Base-by-base conservation (phyloP, 345 rosid genomes). In the Atalantia buxifolia region DNA sequence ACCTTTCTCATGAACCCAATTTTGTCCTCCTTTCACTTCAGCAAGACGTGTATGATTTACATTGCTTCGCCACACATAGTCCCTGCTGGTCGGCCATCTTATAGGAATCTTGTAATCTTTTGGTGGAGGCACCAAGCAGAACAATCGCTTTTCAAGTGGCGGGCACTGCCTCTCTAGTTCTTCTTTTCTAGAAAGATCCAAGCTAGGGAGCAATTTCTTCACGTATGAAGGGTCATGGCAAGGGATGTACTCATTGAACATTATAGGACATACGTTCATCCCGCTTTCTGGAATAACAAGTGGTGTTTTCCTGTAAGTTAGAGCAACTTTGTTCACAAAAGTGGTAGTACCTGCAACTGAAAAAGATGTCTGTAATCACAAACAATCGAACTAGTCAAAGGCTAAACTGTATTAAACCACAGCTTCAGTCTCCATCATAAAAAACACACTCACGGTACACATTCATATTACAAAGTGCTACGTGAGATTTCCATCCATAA, bases 1-100 rank as follows among this genome's bases (percentile, higher is more conserved):
- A 57, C 85, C 85, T 72, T 87, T 88, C 77, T 89, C 91, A 69
- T 92, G 99, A 45, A 95, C 96, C 99, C 99, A 95, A 76, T 90
- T 95, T 78, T 95, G 96, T n/a, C 98, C 99, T 85, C 98, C 96
- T 82, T 93, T 92, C 36, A 93, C 92, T 78, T 89, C 86, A 77
- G 98, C 94, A 68, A 95, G 96, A 86, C 30, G 96, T 19, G 94
- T 87, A 84, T 92, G 98, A 85, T 96, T 96, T 81, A 96, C 98
- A 84, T 96, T 96, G 81, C 95, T 94, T 81, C 92, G 80, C 99
- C 98, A 94, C 16, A 92, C 91, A 66, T 86, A 96, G 79, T 92
- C 97, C 86, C 94, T 82, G 90, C 98, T 94, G 2, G 82, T 81
- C 2, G 98, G 99, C 99, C 99, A 96, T 84, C 84, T 91, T 74